Evolutionary conservation across 2,329 filamentous ascomycete species (phyloP).

Genomic region (Rhynchosporium agropyri): DNA sequence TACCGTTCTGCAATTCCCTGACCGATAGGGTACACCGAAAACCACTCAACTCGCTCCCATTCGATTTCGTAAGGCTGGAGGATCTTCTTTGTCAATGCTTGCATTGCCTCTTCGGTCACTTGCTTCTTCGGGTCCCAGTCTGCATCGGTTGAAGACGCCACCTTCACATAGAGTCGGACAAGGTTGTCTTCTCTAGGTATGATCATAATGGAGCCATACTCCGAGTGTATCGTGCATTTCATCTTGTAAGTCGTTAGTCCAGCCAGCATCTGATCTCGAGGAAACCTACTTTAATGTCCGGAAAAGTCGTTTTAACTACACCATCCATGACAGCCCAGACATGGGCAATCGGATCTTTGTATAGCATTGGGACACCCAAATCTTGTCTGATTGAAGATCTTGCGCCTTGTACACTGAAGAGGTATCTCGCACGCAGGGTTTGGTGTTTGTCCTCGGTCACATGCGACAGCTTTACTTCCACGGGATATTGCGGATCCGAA

Average conservation of each 20-base stretch:
- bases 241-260: slow-evolving; percentile 49
- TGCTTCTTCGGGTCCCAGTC: slow-evolving; percentile 65
- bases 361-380: slow-evolving; percentile 70
- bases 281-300: slow-evolving; percentile 68
- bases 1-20: slow-evolving; percentile 60
- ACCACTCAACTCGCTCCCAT: slow-evolving; percentile 65
- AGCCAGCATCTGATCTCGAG: slow-evolving; percentile 29
- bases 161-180: slow-evolving; percentile 65
- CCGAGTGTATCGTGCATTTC: slow-evolving; percentile 58
- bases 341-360: slow-evolving; percentile 69
- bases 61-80: slow-evolving; percentile 67
- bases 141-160: slow-evolving; percentile 58
- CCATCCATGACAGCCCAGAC: slow-evolving; percentile 82
- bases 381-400: slow-evolving; percentile 66
- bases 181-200: slow-evolving; percentile 61
- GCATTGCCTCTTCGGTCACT: slow-evolving; percentile 64
- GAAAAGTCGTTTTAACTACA: slow-evolving; percentile 72
- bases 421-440: slow-evolving; percentile 68
- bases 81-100: slow-evolving; percentile 64
- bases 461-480: slow-evolving; percentile 76
- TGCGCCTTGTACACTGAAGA: slow-evolving; percentile 73
- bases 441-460: slow-evolving; percentile 74
- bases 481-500: slow-evolving; percentile 69
- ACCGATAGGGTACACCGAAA: slow-evolving; percentile 60
- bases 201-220: slow-evolving; percentile 57